Base-by-base conservation (phyloP, 2,329 filamentous ascomycete species). In the Pseudogymnoascus sp. region DNA sequence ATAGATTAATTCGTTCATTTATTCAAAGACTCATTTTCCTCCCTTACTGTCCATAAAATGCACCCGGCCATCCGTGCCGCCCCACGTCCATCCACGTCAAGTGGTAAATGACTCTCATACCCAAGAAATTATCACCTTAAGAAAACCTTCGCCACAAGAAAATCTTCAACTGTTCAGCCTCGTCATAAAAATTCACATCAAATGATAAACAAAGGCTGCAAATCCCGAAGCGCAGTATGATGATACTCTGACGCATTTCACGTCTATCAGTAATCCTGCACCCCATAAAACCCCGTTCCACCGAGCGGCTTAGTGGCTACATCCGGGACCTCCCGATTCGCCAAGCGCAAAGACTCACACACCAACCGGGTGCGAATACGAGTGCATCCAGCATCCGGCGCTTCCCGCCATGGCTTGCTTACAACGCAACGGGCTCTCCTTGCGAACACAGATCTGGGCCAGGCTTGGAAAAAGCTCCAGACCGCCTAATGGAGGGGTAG, bases 311-410 rank as follows among this genome's bases (percentile, higher is more conserved):
- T 14, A 57, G 26, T 10, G 51, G 1, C 10, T 57, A 5, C 14
- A 36, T 57, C 51, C 51, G 51, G 51, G 51, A 7, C 29, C 51
- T 7, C 51, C 51, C 51, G 51, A 57, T 36, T 57, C 51, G 51
- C 51, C 51, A 57, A 57, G 51, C 51, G 51, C 51, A 2, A 34
- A 54, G 14, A 31, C 47, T 21, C 12, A 5, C 3, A 6, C 51
- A 57, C 29, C 51, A 57, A 18, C 51, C 29, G 51, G 51, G 51
- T 21, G 51, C 51, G 51, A 57, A 57, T 57, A 57, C 29, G 51
- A 57, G 10, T 36, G 2, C 1, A 1, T 3, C 5, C 16, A 21
- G 8, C 7, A 36, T 36, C 51, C 51, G 51, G 51, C 51, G 18
- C n/a, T 57, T 34, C 51, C 51, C 51, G 29, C 16, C 47, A 34